phyloP scores from a whole-genome alignment of 192 early-diverging fungal genomes.

The Coemansia sp. region DNA sequence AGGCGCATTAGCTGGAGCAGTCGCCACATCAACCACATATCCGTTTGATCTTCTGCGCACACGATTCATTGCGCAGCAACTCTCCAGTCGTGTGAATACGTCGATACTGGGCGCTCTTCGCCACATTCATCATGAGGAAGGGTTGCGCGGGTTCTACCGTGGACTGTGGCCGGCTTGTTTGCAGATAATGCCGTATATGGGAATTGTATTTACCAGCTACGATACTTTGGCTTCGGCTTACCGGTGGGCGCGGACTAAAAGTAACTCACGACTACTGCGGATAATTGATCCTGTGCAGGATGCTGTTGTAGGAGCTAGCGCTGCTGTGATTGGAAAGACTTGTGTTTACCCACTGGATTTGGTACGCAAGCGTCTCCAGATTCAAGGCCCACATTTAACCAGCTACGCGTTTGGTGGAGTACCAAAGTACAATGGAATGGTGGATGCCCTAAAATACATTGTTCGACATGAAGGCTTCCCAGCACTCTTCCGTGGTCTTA shows the following conservation, averaged over 20 bases:
- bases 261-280: background rate
- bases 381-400: slow-evolving; percentile 70
- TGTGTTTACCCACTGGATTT: slow-evolving; percentile 90
- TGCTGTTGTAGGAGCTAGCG: slow-evolving; percentile 73
- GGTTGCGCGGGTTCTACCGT: slow-evolving; percentile 79
- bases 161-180: slow-evolving; percentile 77
- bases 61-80: slow-evolving; percentile 83
- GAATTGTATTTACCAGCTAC: slow-evolving; percentile 83
- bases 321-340: slow-evolving; percentile 80
- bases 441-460: slow-evolving; percentile 64
- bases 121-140: slow-evolving; percentile 71
- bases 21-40: slow-evolving; percentile 82
- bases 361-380: slow-evolving; percentile 74
- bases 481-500: slow-evolving; percentile 85
- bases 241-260: slow-evolving; percentile 24
- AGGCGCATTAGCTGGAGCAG: slow-evolving; percentile 75
- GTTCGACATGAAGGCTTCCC: slow-evolving; percentile 71
- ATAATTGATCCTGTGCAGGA: slow-evolving; percentile 54
- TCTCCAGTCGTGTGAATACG: slow-evolving; percentile 64
- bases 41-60: slow-evolving; percentile 96
- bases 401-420: slow-evolving; percentile 63
- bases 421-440: slow-evolving; percentile 66
- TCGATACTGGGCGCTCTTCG: slow-evolving; percentile 63
- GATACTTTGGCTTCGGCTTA: slow-evolving; percentile 58
- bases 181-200: slow-evolving; percentile 96